Percentiles rank a stretch among this genome's conserved stretches.
These are phyloP conservation scores for Handroanthus guayacan DNA, from an alignment of 257 asterid genomes.

Conservation along the genomic window DNA sequence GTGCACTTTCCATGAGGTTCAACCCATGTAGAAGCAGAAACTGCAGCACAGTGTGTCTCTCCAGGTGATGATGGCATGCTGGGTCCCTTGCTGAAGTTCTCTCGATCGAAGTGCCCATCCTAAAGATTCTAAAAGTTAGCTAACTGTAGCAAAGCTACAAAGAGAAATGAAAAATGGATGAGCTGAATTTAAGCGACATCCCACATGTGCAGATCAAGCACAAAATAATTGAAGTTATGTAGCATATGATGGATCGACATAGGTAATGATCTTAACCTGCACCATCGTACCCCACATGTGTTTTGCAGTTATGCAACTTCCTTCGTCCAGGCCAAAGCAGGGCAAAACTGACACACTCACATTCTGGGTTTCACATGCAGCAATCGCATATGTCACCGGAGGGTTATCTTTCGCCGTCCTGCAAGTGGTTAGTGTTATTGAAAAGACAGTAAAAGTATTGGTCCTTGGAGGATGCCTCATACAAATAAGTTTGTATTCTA, in stretches of 20 bases:
- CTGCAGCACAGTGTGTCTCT: constrained; percentile 95
- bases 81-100: constrained; percentile 74
- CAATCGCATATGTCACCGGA: constrained; percentile 92
- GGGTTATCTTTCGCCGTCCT: constrained; percentile 93
- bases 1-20: constrained; percentile 98
- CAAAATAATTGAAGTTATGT: not conserved
- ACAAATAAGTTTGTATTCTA: not conserved
- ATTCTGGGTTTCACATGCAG: constrained; percentile 98
- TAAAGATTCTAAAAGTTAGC: constrained; percentile 40
- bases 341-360: constrained; percentile 94
- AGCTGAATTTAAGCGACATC: not conserved
- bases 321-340: constrained; percentile 87
- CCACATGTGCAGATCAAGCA: constrained; percentile 1
- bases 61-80: constrained; percentile 94
- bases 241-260: not conserved
- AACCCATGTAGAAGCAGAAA: constrained; percentile 95
- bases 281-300: constrained; percentile 95
- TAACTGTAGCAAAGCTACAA: constrained; percentile 12
- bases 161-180: not conserved
- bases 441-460: constrained; percentile 2
- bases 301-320: constrained; percentile 84
- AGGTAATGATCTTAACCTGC: constrained; percentile 56
- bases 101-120: constrained; percentile 95
- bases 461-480: not conserved
- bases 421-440: constrained; percentile 42